phyloP scores from a whole-genome alignment of 495 filamentous ascomycete species.

The Aspergillus haitiensis region DNA sequence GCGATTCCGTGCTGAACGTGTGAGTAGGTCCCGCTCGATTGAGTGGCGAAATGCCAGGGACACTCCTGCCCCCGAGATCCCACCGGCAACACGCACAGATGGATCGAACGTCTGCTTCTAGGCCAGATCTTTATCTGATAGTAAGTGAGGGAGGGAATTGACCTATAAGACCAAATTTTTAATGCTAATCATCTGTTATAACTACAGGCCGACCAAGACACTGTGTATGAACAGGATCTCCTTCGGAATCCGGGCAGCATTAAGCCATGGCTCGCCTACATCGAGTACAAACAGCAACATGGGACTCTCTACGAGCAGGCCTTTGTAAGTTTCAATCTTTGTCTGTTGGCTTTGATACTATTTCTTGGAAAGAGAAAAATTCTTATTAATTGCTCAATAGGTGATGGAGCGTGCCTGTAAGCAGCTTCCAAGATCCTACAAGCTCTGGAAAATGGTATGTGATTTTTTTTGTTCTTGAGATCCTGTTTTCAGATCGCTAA shows the following conservation, averaged over 20 bases:
- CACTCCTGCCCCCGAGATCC: constrained; percentile 57
- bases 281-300: constrained; percentile 86
- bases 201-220: constrained; percentile 75
- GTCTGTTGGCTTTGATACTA: too few relatives aligned
- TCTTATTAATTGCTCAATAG: constrained; percentile 26
- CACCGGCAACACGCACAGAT: constrained; percentile 53
- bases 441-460: constrained; percentile 94
- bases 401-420: constrained; percentile 85
- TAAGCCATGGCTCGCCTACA: constrained; percentile 95
- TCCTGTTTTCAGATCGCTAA: constrained; percentile 18
- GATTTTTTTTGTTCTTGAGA: constrained; percentile 12
- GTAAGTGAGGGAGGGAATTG: constrained; percentile 50
- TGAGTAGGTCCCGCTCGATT: constrained; percentile 44
- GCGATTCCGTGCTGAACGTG: constrained; percentile 37
- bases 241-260: constrained; percentile 79
- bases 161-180: background rate
- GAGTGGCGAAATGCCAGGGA: constrained; percentile 61
- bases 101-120: constrained; percentile 46
- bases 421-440: constrained; percentile 91
- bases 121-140: constrained; percentile 73
- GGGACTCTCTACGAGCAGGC: constrained; percentile 87
- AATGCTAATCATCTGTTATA: constrained; percentile 19
- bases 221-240: constrained; percentile 94
- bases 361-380: background rate
- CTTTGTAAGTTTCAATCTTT: constrained; percentile 57